Conservation (phyloP, 148 eudicot species). For the Hydrangea macrophylla region DNA sequence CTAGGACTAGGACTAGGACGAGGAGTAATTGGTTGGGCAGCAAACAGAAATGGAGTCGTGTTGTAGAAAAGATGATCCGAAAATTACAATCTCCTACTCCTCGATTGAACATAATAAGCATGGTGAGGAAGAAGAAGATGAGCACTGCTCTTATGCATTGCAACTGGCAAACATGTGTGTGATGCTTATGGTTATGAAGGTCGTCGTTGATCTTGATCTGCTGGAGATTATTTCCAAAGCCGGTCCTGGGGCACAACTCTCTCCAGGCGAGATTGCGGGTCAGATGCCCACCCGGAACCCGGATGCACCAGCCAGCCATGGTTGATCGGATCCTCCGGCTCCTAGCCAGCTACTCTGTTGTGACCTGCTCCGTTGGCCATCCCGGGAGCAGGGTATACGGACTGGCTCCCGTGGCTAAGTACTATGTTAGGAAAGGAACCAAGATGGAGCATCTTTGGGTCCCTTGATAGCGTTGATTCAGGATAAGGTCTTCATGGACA, state of each 20-base stretch:
- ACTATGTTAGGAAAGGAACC: constrained; percentile 14
- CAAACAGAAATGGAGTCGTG: too few species aligned
- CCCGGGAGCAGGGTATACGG: constrained; percentile 18
- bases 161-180: background rate
- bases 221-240: constrained; percentile 20
- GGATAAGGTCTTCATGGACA: constrained; percentile 13
- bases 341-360: constrained; percentile 15
- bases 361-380: constrained; percentile 5
- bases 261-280: constrained; percentile 17
- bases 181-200: constrained; percentile 1
- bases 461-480: constrained; percentile 7
- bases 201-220: constrained; percentile 20
- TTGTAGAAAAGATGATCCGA: too few species aligned
- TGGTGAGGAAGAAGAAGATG: background rate
- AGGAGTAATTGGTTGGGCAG: too few species aligned
- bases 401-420: constrained; percentile 13
- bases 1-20: too few species aligned
- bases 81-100: background rate
- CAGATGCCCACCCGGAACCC: constrained; percentile 3
- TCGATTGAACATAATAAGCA: background rate
- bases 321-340: constrained; percentile 23
- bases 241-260: constrained; percentile 1
- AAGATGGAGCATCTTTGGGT: constrained; percentile 15
- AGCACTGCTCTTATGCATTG: constrained; percentile 4
- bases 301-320: constrained; percentile 18